Evolutionary conservation across 2,329 filamentous ascomycete genomes (phyloP), one percentile per base, ranked within the genome.

Genomic region (Cadophora malorum): DNA sequence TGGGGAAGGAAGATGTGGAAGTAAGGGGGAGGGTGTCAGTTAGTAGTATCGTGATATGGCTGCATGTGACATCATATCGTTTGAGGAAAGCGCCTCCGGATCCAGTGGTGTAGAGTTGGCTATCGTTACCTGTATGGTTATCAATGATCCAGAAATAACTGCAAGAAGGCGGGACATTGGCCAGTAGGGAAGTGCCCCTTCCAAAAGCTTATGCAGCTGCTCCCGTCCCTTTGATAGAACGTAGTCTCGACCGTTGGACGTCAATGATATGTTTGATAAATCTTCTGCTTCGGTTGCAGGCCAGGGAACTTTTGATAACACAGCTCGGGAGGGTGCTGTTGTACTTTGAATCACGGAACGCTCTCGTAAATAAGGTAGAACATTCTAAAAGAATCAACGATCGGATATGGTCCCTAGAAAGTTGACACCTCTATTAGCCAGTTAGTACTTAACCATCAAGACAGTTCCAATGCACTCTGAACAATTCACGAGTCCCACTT

Each of bases 1-100:
- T 28, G 25, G 23, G 25, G 33, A 12, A 21, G 9, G 3, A 28
- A 28, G 28, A 28, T 28, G 28, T 28, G 28, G 25, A 49, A 49
- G 28, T n/a, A 19, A 55, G 31, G n/a, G 16, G 53, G 7, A 38
- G 53, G 14, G n/a, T 9, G 41, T 45, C 41, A 45, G 41, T 19
- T 16, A 21, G 28, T 7, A 35, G 33, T 25, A 59, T 59, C 56
- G 56, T 59, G 56, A 59, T 25, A 59, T 58, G 58, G 58, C 38
- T 64, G 63, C 63, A 47, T 59, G 63, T 60, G 53, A 65, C 53
- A 65, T 59, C 63, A 38, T 47, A 25, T 52, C 31, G 6, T 41
- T 28, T 23, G 56, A 38, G 35, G 10, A 38, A 28, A 25, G 33
- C 33, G 10, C 21, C 12, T 59, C 56, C 56, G 56, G 28, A 3